Evolutionary conservation across 768 basidiomycete genomes (phyloP).

Genomic region (Serendipita sp.): DNA sequence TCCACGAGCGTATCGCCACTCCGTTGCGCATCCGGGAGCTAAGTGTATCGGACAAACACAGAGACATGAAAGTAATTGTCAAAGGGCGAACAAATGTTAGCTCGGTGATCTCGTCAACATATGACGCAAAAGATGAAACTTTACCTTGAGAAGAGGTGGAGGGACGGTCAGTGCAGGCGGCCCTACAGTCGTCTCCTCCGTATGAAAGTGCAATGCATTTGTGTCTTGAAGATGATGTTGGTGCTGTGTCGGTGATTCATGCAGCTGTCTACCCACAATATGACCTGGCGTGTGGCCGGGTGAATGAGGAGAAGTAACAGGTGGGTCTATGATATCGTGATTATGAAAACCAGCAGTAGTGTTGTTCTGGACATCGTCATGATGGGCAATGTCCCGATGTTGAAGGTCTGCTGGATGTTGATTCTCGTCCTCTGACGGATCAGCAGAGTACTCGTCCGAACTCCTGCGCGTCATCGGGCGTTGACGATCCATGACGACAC

Average conservation of each 20-base stretch:
- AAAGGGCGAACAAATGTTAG: neutral
- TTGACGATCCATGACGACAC: too few relatives aligned
- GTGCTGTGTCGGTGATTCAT: constrained; percentile 11
- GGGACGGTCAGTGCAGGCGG: neutral
- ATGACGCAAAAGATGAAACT: too few relatives aligned
- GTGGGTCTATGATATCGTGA: too few relatives aligned
- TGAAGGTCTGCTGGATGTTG: too few relatives aligned
- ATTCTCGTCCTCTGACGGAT: too few relatives aligned
- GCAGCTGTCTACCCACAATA: constrained; percentile 6
- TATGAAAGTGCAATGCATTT: neutral
- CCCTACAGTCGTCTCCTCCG: too few relatives aligned
- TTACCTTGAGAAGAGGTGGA: neutral
- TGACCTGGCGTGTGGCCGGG: neutral
- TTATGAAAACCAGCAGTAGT: too few relatives aligned
- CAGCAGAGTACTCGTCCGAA: too few relatives aligned
- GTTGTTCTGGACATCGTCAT: too few relatives aligned
- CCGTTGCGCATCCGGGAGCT: constrained; percentile 9
- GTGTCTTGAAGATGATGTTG: constrained; percentile 6
- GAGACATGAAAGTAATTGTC: neutral
- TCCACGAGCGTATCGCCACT: constrained; percentile 8
- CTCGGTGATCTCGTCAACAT: neutral
- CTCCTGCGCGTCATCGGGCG: too few relatives aligned
- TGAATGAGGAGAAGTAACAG: too few relatives aligned
- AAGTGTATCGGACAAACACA: neutral
- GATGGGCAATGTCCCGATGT: too few relatives aligned